phyloP scores from a whole-genome alignment of 139 green algal species.

The Dunaliella primolecta region DNA sequence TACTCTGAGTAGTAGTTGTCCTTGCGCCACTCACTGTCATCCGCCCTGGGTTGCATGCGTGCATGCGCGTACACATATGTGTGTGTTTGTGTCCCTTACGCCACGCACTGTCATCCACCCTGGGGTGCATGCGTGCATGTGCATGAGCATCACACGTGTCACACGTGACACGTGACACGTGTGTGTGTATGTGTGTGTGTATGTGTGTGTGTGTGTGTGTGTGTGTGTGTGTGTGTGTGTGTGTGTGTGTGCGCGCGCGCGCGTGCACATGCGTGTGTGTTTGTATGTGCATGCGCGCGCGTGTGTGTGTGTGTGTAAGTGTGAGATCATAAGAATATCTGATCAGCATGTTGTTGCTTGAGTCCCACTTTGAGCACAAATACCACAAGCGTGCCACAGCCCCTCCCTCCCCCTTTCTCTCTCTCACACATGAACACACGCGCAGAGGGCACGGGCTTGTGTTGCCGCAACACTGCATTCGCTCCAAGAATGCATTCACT shows the following conservation, averaged over 20 bases:
- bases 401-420: too few relatives aligned
- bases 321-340: too few relatives aligned
- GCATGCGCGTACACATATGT: background rate
- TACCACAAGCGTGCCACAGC: too few relatives aligned
- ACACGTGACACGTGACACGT: too few relatives aligned
- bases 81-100: background rate
- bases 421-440: background rate
- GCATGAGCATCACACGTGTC: background rate
- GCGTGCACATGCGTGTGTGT: background rate
- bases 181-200: background rate
- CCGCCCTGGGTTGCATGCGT: background rate
- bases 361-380: too few relatives aligned
- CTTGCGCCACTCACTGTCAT: constrained; percentile 1
- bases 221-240: background rate
- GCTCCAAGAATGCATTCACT: too few relatives aligned
- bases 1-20: constrained; percentile 27
- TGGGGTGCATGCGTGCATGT: background rate
- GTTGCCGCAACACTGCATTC: too few relatives aligned
- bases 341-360: too few relatives aligned
- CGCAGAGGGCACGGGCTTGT: too few relatives aligned
- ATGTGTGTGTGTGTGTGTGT: background rate
- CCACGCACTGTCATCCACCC: too few relatives aligned
- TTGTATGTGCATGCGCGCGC: background rate
- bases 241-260: background rate
- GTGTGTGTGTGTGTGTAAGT: too few relatives aligned